phyloP scores from a whole-genome alignment of 2,329 filamentous ascomycete species.

The Diplodia mutila region DNA sequence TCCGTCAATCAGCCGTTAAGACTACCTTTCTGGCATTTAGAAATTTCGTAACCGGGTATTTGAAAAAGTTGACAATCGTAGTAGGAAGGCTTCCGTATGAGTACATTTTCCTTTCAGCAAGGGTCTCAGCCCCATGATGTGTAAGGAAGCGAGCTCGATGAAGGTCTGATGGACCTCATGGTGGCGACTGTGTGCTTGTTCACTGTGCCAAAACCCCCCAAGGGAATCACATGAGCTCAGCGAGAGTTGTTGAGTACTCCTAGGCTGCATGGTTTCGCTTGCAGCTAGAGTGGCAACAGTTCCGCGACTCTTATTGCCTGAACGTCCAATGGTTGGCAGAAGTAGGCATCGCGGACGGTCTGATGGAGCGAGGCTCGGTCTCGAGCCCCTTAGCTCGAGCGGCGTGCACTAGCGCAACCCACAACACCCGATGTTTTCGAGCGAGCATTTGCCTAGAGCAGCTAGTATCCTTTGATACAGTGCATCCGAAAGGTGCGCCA shows the following conservation, averaged over 20 bases:
- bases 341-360: background rate
- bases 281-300: background rate
- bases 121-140: background rate
- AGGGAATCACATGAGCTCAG: background rate
- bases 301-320: background rate
- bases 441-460: background rate
- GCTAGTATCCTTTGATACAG: background rate
- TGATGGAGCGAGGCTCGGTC: background rate
- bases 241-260: background rate
- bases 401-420: background rate
- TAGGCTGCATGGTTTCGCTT: background rate
- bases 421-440: background rate
- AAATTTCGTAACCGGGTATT: constrained; percentile 12
- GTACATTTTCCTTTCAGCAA: background rate
- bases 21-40: background rate
- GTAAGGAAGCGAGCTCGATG: background rate
- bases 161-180: background rate
- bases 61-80: background rate
- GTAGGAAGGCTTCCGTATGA: background rate
- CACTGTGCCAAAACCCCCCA: background rate
- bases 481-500: background rate
- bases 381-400: background rate
- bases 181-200: background rate
- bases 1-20: constrained; percentile 3
- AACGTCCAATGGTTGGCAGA: background rate